Conservation (phyloP, 768 basidiomycete genomes). For the Xanthoconium purpureum region DNA sequence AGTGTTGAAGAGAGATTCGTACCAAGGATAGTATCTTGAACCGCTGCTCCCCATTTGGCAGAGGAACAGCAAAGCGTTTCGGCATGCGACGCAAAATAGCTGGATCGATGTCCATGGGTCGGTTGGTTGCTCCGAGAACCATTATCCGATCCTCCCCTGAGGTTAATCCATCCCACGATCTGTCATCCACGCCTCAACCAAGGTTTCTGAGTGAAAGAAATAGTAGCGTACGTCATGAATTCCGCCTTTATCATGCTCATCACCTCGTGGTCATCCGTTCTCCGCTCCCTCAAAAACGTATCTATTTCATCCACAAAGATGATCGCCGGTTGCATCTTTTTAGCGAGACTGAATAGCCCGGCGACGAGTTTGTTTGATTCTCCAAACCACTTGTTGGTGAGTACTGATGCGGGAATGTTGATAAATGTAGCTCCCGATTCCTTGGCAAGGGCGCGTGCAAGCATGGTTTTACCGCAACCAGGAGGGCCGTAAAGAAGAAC, state of each 20-base stretch:
- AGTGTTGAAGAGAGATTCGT: conserved; percentile 15
- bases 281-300: conserved; percentile 86
- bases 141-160: conserved; percentile 80
- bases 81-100: conserved; percentile 96
- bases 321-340: conserved; percentile 91
- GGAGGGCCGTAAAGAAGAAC: conserved; percentile 95
- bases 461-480: conserved; percentile 98
- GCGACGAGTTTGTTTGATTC: conserved; percentile 95
- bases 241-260: conserved; percentile 99
- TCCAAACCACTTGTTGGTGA: conserved; percentile 83
- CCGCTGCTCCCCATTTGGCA: conserved; percentile 78
- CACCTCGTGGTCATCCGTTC: conserved; percentile 90
- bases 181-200: conserved; percentile 25
- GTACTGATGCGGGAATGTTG: conserved; percentile 71
- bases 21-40: conserved; percentile 82
- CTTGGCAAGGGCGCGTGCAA: conserved; percentile 97
- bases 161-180: conserved; percentile 92
- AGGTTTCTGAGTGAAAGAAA: not conserved
- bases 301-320: conserved; percentile 99
- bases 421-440: conserved; percentile 98
- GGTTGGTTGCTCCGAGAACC: conserved; percentile 92
- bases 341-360: conserved; percentile 88
- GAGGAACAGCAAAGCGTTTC: conserved; percentile 83
- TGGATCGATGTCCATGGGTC: conserved; percentile 87
- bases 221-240: conserved; percentile 74